These are phyloP conservation scores for Isochrysis galbana DNA, from an alignment of 78 protist genomes.

Conservation along the genomic window DNA sequence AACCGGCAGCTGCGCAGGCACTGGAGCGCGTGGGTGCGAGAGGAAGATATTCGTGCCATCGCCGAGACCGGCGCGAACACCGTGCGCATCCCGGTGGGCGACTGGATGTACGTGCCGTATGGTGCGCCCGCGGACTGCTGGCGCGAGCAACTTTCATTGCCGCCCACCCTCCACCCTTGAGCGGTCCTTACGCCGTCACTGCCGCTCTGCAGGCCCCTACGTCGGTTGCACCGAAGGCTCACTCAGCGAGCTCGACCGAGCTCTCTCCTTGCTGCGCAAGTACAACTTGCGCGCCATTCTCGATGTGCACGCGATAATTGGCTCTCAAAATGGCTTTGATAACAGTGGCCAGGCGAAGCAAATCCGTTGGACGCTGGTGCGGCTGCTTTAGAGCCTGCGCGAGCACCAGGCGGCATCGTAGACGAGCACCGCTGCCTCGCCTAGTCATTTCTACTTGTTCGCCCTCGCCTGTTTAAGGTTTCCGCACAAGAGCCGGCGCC, in stretches of 20 bases:
- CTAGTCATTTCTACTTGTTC: no score
- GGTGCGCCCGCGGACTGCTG: not conserved
- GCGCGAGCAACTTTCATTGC: no score
- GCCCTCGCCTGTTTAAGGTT: no score
- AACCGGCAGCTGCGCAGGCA: constrained; percentile 11
- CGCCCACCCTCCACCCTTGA: no score
- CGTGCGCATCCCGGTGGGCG: constrained; percentile 12
- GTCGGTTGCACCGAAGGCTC: no score
- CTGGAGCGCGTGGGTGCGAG: constrained; percentile 7
- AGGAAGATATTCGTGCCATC: not conserved
- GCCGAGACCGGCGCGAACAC: no score
- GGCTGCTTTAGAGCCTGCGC: no score
- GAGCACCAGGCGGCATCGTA: no score
- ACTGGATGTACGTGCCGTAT: not conserved
- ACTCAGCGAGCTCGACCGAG: not conserved
- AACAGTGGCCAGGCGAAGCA: not conserved
- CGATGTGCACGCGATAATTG: not conserved
- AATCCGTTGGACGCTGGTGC: not conserved
- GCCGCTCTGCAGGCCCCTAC: no score
- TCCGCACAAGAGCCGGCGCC: not conserved
- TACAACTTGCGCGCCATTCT: not conserved
- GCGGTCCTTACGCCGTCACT: no score
- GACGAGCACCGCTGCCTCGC: no score
- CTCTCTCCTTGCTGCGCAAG: not conserved
- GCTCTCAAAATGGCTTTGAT: not conserved